Conservation (phyloP, 192 early-diverging fungal genomes). For the Cladochytrium replicatum region DNA sequence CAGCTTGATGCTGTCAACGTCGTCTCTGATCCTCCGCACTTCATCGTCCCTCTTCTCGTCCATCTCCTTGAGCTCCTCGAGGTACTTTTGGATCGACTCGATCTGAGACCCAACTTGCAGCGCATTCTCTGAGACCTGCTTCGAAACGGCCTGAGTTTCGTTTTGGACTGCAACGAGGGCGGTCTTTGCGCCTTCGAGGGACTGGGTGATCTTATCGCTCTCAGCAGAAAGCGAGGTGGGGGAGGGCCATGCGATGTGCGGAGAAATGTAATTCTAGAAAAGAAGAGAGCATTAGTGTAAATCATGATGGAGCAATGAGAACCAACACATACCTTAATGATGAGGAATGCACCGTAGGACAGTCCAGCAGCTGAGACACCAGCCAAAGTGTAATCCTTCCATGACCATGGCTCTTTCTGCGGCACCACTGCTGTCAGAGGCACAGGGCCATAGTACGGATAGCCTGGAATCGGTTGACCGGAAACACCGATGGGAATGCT, state of each 20-base stretch:
- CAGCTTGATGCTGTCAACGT: conserved; percentile 60
- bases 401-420: conserved; percentile 34
- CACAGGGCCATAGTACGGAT: neutral
- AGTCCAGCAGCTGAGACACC: conserved; percentile 76
- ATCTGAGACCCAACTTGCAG: conserved; percentile 55
- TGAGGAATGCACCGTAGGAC: conserved; percentile 72
- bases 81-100: conserved; percentile 10
- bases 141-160: conserved; percentile 38
- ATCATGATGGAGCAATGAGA: conserved; percentile 5
- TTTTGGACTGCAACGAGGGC: conserved; percentile 3
- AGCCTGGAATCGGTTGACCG: too few species aligned
- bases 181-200: neutral
- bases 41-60: conserved; percentile 60
- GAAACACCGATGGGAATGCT: too few species aligned
- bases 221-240: conserved; percentile 5
- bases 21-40: conserved; percentile 59
- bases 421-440: conserved; percentile 4
- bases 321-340: conserved; percentile 54
- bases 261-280: conserved; percentile 24
- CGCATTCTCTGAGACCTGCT: conserved; percentile 63
- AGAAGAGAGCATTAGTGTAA: conserved; percentile 11
- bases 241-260: conserved; percentile 17
- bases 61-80: conserved; percentile 32
- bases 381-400: conserved; percentile 91
- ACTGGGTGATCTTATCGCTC: conserved; percentile 3